Percentiles rank a stretch among this genome's conserved stretches.
phyloP scores from a whole-genome alignment of 1,284 basidiomycete genomes.

The Psilocybe mexicana region DNA sequence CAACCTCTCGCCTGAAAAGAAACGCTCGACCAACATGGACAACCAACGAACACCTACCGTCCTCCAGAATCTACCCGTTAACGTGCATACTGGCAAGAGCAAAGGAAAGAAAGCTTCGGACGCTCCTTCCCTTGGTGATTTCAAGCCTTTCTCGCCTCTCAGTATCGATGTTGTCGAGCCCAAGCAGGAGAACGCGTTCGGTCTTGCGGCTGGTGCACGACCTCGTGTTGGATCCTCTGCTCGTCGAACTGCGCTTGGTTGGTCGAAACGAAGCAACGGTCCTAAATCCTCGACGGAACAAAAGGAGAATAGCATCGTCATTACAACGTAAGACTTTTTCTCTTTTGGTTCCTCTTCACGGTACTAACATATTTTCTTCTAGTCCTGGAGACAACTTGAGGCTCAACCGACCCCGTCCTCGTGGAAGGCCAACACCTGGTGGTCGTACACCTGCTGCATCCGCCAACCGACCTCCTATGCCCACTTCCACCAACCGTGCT shows the following conservation, averaged over 20 bases:
- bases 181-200: constrained; percentile 38
- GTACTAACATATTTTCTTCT: not conserved
- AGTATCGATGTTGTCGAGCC: constrained; percentile 28
- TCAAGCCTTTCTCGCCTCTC: constrained; percentile 46
- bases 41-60: constrained; percentile 27
- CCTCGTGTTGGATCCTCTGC: constrained; percentile 55
- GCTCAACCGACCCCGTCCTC: constrained; percentile 66
- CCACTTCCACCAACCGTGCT: constrained; percentile 24
- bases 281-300: constrained; percentile 14
- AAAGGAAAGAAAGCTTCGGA: constrained; percentile 17
- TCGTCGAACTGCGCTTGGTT: constrained; percentile 58
- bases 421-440: constrained; percentile 56
- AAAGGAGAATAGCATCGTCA: constrained; percentile 35
- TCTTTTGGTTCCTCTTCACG: not conserved
- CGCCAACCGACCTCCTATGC: constrained; percentile 13
- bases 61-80: constrained; percentile 37
- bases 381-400: constrained; percentile 64
- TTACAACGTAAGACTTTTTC: constrained; percentile 53
- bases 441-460: constrained; percentile 45
- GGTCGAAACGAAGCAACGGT: constrained; percentile 55
- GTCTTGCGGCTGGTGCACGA: constrained; percentile 40
- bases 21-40: constrained; percentile 22
- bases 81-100: constrained; percentile 37
- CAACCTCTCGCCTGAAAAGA: constrained; percentile 43
- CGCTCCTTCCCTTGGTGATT: constrained; percentile 36